Evolutionary conservation across 2,329 filamentous ascomycete species (phyloP), one percentile per base, ranked within the genome.

Genomic region (Daldinia sp.): DNA sequence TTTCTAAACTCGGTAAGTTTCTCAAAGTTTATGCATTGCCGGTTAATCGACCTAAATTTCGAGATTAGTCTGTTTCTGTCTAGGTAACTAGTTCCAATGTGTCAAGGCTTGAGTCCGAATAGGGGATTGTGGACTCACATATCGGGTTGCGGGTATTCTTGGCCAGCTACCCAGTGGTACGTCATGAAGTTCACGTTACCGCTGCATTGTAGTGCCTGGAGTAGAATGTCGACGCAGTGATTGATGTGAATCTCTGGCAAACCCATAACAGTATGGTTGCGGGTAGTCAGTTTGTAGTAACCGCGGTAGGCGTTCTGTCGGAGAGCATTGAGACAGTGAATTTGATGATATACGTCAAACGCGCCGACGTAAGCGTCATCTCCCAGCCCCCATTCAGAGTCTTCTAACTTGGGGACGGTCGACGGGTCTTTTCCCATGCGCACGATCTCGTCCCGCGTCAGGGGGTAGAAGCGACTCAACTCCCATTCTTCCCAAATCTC

Each of bases 181-280:
- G 79, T 81, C 53, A 80, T 77, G 46, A 80, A 69, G 41, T 79
- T 78, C 6, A 78, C 69, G 50, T 79, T 79, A 1, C 77, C 77
- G 42, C 75, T 75, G 56, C 79, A 81, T 67, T 77, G 76, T 12
- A 80, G 60, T 46, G 75, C 75, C 65, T 80, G 77, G 9, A 80
- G 55, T 2, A 81, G 64, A 26, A 80, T 78, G 30, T 79, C 78
- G 28, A 77, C 75, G 59, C 79, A 81, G 44, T 81, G 79, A 48
- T 77, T 76, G 5, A 79, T 67, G 62, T 81, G 79, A n/a, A 73
- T 68, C 65, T 69, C 72, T 5, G 60, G 71, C 35, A 69, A 54
- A 28, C 65, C 57, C 53, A 41, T 62, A 10, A 63, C 57, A 2
- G 67, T 50, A 7, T 71, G 62, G n/a, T 75, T 57, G 41, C 68